Percentiles rank a stretch among this genome's conserved stretches.
These are phyloP conservation scores for Coemansia aciculifera DNA, from an alignment of 192 early-diverging fungal species.

Conservation along the genomic window DNA sequence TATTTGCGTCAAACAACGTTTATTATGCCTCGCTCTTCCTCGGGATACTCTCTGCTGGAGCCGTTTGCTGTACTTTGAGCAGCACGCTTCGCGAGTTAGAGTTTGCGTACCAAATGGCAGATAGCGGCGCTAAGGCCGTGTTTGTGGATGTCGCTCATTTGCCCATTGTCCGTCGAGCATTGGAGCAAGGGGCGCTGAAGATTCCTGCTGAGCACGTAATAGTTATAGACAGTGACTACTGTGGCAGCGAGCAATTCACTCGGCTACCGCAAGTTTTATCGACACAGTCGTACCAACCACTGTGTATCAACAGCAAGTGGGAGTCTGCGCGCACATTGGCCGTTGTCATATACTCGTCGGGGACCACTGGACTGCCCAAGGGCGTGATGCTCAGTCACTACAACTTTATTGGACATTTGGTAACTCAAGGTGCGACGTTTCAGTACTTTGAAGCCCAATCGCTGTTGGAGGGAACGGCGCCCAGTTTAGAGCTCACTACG, in stretches of 20 bases:
- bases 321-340: conserved; percentile 18
- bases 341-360: conserved; percentile 35
- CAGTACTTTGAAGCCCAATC: background rate
- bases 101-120: conserved; percentile 69
- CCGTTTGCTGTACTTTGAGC: conserved; percentile 36
- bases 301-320: conserved; percentile 25
- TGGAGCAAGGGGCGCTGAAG: conserved; percentile 8
- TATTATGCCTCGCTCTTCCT: conserved; percentile 32
- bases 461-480: background rate
- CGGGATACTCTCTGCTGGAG: conserved; percentile 32
- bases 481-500: no score
- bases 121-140: conserved; percentile 58
- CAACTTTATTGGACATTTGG: conserved; percentile 72
- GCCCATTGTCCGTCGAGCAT: conserved; percentile 17
- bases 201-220: conserved; percentile 15
- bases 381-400: conserved; percentile 78
- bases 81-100: conserved; percentile 62
- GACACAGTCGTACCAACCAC: conserved; percentile 9
- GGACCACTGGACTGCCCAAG: conserved; percentile 65
- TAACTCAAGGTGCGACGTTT: background rate
- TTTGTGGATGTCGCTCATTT: conserved; percentile 59
- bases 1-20: conserved; percentile 39
- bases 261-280: conserved; percentile 13
- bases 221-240: conserved; percentile 57
- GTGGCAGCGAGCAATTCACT: conserved; percentile 51